A percentile compares a stretch with the other conserved stretches of the same genome.
phyloP scores from a whole-genome alignment of 441 rosid species.

The Melastoma candidum region DNA sequence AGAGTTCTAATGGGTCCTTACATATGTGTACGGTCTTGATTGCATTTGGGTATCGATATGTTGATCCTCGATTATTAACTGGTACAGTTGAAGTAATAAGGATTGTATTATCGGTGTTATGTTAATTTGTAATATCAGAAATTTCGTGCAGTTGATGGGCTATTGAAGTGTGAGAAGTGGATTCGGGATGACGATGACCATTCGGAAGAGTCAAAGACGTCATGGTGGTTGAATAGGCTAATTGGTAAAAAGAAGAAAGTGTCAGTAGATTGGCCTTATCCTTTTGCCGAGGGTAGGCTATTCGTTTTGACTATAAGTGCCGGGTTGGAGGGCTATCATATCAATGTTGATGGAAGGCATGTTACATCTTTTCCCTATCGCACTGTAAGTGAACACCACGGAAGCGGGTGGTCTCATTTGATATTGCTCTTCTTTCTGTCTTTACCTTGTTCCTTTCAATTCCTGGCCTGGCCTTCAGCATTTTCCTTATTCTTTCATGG shows the following conservation, averaged over 20 bases:
- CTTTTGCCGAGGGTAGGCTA: constrained; percentile 65
- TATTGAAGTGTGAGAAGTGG: constrained; percentile 90
- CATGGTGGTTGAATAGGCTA: constrained; percentile 77
- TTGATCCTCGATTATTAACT: too few relatives aligned
- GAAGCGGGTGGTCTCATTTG: constrained; percentile 1
- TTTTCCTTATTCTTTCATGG: constrained; percentile 1
- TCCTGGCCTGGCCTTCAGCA: constrained; percentile 1
- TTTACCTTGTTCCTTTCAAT: neutral
- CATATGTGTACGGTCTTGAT: too few relatives aligned
- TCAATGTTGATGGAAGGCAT: constrained; percentile 78
- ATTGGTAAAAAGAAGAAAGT: constrained; percentile 62
- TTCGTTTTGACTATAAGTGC: constrained; percentile 76
- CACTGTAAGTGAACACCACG: constrained; percentile 43
- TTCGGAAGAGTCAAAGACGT: constrained; percentile 52
- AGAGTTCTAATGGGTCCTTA: too few relatives aligned
- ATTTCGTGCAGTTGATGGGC: constrained; percentile 64
- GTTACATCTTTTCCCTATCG: constrained; percentile 79
- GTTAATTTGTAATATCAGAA: neutral
- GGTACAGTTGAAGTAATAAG: neutral
- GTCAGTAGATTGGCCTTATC: constrained; percentile 69
- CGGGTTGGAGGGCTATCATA: constrained; percentile 83
- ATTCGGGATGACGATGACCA: constrained; percentile 58
- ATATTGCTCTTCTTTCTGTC: constrained; percentile 16
- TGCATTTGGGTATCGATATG: too few relatives aligned
- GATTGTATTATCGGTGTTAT: neutral